These are phyloP conservation scores for Trypanosoma conorhini DNA, from an alignment of 208 protist species.

Conservation along the genomic window DNA sequence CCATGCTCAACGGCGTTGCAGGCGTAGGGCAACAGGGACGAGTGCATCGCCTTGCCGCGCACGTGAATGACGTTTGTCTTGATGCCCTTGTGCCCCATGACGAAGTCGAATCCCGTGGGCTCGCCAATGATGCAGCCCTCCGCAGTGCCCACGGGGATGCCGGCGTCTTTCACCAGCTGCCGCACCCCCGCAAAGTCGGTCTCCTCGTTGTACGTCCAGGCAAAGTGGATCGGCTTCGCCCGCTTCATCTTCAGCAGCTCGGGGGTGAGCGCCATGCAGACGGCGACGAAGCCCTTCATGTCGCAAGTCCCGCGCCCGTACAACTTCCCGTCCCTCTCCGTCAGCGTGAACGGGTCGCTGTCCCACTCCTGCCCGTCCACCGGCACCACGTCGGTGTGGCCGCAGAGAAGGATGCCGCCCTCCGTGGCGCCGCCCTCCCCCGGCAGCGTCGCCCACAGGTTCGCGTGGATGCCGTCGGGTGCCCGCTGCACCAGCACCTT, in stretches of 20 bases:
- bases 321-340: constrained; percentile 40
- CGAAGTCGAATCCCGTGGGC: neutral
- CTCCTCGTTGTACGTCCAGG: neutral
- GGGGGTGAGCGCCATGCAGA: constrained; percentile 49
- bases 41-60: constrained; percentile 1
- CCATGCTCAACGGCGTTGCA: constrained; percentile 4
- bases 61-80: neutral
- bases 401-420: constrained; percentile 55
- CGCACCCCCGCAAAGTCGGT: neutral
- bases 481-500: constrained; percentile 34
- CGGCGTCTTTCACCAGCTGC: neutral
- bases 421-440: constrained; percentile 29
- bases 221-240: constrained; percentile 42
- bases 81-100: neutral
- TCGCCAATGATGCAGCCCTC: neutral
- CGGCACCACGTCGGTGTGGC: constrained; percentile 57
- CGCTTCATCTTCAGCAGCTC: constrained; percentile 46
- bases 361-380: constrained; percentile 60
- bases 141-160: neutral
- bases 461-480: constrained; percentile 43
- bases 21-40: neutral
- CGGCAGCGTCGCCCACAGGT: constrained; percentile 52
- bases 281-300: constrained; percentile 62
- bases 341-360: constrained; percentile 41
- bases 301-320: constrained; percentile 61